Evolutionary conservation across 495 filamentous ascomycete species (phyloP).

Genomic region (Trichoderma gamsii): DNA sequence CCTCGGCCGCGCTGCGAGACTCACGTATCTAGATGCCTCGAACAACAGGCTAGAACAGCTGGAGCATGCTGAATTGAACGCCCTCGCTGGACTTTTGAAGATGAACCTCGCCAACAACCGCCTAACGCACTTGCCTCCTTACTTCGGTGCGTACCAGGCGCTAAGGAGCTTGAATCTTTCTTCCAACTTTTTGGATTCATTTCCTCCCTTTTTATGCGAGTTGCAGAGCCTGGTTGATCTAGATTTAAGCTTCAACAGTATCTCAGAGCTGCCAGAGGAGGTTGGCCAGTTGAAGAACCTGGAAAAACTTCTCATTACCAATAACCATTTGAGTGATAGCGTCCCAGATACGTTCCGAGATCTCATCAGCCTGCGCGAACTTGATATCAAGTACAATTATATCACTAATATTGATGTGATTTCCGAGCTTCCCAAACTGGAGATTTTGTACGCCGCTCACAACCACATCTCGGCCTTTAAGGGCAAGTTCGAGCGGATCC

Average conservation of each 20-base stretch:
- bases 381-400: slow-evolving; percentile 89
- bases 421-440: slow-evolving; percentile 73
- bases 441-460: slow-evolving; percentile 81
- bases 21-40: slow-evolving; percentile 88
- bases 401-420: slow-evolving; percentile 82
- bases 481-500: slow-evolving; percentile 76
- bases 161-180: slow-evolving; percentile 82
- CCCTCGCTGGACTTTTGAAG: slow-evolving; percentile 63
- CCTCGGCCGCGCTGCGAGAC: slow-evolving; percentile 68
- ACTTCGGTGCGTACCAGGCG: slow-evolving; percentile 69
- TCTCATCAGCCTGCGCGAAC: slow-evolving; percentile 73
- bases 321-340: slow-evolving; percentile 74
- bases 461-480: slow-evolving; percentile 84
- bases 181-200: slow-evolving; percentile 80
- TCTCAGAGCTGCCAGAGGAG: slow-evolving; percentile 63
- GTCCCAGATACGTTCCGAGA: slow-evolving; percentile 64
- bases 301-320: slow-evolving; percentile 90
- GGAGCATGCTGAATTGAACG: slow-evolving; percentile 69
- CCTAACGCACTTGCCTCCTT: slow-evolving; percentile 65
- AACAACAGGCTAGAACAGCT: slow-evolving; percentile 88
- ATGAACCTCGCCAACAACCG: slow-evolving; percentile 92
- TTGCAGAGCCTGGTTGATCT: slow-evolving; percentile 82
- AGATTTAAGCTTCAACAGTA: slow-evolving; percentile 94
- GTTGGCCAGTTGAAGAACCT: slow-evolving; percentile 71
- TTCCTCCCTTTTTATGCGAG: slow-evolving; percentile 78